Conservation (phyloP, 805 yeast genomes). For the Isabelozyma gotoi region DNA sequence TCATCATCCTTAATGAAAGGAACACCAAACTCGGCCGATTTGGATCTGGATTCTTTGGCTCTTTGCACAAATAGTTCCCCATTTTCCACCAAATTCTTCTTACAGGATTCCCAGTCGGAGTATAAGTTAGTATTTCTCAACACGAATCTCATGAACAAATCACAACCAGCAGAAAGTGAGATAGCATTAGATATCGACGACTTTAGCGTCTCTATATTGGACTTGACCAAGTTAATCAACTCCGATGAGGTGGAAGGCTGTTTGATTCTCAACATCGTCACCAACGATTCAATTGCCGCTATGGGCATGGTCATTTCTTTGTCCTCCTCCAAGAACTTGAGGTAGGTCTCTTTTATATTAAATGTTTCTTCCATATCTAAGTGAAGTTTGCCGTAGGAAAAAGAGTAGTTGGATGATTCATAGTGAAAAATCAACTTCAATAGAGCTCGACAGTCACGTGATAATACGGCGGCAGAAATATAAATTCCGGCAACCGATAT, state of each 20-base stretch:
- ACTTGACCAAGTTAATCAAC: conserved; percentile 74
- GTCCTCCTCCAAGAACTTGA: conserved; percentile 80
- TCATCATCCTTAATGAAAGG: conserved; percentile 94
- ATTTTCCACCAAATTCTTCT: conserved; percentile 83
- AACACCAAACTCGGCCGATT: conserved; percentile 83
- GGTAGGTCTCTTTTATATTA: conserved; percentile 80
- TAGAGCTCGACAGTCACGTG: no score
- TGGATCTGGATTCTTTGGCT: conserved; percentile 85
- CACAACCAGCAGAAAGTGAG: conserved; percentile 96
- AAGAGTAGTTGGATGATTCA: not conserved
- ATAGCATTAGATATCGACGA: conserved; percentile 84
- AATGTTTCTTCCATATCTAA: no score
- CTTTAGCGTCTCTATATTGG: conserved; percentile 74
- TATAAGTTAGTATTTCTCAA: conserved; percentile 82
- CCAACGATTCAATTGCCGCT: conserved; percentile 95
- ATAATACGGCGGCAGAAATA: no score
- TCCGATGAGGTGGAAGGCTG: conserved; percentile 95
- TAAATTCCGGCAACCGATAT: no score
- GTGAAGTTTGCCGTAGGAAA: no score
- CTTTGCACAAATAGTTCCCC: conserved; percentile 90
- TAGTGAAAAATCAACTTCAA: no score
- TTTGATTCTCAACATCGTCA: conserved; percentile 74
- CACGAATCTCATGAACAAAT: conserved; percentile 90
- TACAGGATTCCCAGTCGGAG: conserved; percentile 94
- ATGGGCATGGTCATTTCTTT: conserved; percentile 99